Conservation (phyloP, 78 protist species). For the Emiliania huxleyi region DNA sequence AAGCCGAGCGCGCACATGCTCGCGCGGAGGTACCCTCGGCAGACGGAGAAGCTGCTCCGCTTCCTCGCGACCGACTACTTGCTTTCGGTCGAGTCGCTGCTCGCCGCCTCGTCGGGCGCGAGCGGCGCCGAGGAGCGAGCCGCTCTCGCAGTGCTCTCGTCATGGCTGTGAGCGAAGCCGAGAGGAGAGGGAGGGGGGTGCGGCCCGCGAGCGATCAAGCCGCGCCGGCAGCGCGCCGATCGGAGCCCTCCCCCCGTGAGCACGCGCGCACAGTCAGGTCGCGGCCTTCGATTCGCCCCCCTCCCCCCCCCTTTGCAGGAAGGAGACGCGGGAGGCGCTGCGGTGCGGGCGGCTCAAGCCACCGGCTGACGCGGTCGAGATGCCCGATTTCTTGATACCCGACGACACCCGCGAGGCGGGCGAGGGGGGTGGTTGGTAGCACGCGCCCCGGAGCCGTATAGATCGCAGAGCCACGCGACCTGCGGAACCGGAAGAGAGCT, state of each 20-base stretch:
- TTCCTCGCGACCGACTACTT: background rate
- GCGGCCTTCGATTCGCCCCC: too few species aligned
- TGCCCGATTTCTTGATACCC: background rate
- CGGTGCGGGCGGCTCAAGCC: background rate
- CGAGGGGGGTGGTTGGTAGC: too few species aligned
- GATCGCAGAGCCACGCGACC: too few species aligned
- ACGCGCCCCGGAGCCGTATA: too few species aligned
- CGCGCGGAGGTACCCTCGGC: background rate
- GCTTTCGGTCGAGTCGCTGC: background rate
- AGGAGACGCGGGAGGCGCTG: too few species aligned
- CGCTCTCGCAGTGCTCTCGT: background rate
- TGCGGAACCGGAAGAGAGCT: too few species aligned
- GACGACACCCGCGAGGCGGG: background rate
- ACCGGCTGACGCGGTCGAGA: background rate
- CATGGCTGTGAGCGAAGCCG: background rate
- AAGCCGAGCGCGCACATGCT: background rate
- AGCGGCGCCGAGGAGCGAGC: background rate
- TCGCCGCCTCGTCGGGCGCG: background rate
- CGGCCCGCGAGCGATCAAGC: too few species aligned
- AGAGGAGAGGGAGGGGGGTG: background rate
- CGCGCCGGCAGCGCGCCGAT: too few species aligned
- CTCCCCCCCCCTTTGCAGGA: too few species aligned
- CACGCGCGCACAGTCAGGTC: too few species aligned
- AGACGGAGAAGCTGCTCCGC: background rate
- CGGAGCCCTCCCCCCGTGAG: too few species aligned